Base-by-base conservation (phyloP, 2,329 filamentous ascomycete genomes). In the Penicillium hesseltinei region DNA sequence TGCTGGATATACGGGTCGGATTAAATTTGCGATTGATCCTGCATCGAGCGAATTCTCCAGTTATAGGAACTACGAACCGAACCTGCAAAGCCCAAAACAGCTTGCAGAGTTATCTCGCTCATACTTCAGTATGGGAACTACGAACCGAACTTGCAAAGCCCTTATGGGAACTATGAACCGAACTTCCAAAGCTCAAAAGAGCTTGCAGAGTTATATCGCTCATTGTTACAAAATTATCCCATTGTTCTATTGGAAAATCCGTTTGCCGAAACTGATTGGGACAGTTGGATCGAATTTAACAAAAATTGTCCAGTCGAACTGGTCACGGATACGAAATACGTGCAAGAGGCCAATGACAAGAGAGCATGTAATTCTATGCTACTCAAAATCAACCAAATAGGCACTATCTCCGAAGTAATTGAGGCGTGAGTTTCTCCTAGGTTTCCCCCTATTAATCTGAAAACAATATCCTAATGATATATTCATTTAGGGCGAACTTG, bases 341-440 rank as follows among this genome's bases (percentile, higher is more conserved):
- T 78, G 15, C 63, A 68, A 44, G 64, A 66, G 47, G 76, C 75
- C 4, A 53, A 68, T n/a, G 64, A 75, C 46, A 73, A 71, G 59
- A 65, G 69, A 39, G 77, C 75, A 9, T 78, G 75, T 60, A 73
- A 78, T 63, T 64, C 71, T 8, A 65, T 79, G 63, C 58, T 78
- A 35, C 62, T 79, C 31, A 78, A 78, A 64, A 66, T 78, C 47
- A 78, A 78, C 61, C 74, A 78, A 62, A 78, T 79, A 29, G 76
- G 77, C 1, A 77, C 72, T 10, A 67, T 79, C 9, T 74, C 65
- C 13, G 76, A 79, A 57, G 69, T 74, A 35, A 73, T 78, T 38
- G 66, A 64, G 36, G 75, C 75, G 73, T 76, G 63, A 53, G 71
- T 67, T 44, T 36, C 29, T 23, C 60, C 13, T 17, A 10, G 19